Conservation (phyloP, 805 yeast genomes). For the Wickerhamiella sergipiensis region DNA sequence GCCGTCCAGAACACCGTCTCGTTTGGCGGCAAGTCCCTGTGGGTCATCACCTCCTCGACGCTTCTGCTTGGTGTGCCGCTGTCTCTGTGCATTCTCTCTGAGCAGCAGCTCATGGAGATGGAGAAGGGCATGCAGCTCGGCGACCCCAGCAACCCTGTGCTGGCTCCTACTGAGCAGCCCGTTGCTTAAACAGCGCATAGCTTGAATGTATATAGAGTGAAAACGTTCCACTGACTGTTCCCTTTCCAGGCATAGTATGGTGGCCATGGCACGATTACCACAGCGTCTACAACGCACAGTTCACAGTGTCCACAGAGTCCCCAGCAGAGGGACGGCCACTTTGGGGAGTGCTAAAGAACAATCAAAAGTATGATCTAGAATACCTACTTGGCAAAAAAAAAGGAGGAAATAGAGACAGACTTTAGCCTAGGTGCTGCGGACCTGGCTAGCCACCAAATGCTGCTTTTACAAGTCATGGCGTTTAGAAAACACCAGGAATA, state of each 20-base stretch:
- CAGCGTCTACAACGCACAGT: too few species aligned
- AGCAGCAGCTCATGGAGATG: slow-evolving; percentile 86
- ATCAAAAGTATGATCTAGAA: neutral
- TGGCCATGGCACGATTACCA: too few species aligned
- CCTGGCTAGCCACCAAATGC: neutral
- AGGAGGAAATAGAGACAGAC: neutral
- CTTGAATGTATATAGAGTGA: neutral
- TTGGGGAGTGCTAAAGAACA: neutral
- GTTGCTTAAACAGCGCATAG: neutral
- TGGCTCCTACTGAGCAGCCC: slow-evolving; percentile 25
- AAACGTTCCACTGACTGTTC: neutral
- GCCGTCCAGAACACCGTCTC: slow-evolving; percentile 34
- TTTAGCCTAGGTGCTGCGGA: neutral
- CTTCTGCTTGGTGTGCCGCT: slow-evolving; percentile 86
- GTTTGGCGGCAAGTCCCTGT: slow-evolving; percentile 62
- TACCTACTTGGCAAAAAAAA: neutral
- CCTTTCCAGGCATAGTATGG: too few species aligned
- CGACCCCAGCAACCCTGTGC: slow-evolving; percentile 17
- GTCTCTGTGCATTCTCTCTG: slow-evolving; percentile 75
- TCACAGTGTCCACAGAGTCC: too few species aligned
- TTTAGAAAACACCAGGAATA: slow-evolving; percentile 12
- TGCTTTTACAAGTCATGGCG: neutral
- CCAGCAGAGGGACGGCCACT: too few species aligned
- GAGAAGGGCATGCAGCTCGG: slow-evolving; percentile 69
- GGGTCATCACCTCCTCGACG: slow-evolving; percentile 76